phyloP scores from a whole-genome alignment of 176 grass and related monocot genomes.

The Chrysopogon serrulatus region DNA sequence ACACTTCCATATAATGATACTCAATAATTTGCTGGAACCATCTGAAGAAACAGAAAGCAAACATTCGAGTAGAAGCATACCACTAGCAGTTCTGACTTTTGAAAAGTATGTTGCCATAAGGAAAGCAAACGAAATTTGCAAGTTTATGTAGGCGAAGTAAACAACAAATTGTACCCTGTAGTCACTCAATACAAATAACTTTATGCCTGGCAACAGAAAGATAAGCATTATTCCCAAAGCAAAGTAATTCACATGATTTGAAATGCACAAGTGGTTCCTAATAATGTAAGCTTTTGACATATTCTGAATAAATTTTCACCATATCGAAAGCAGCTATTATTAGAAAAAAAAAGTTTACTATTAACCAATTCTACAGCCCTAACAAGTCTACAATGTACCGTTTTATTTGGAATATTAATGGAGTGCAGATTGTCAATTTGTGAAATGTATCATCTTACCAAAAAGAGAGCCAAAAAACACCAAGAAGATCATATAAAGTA shows the following conservation, averaged over 20 bases:
- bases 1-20: neutral
- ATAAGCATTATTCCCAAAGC: neutral
- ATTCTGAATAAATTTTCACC: neutral
- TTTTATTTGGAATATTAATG: slow-evolving; percentile 6
- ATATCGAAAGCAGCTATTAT: neutral
- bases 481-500: slow-evolving; percentile 64
- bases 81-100: slow-evolving; percentile 54
- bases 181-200: slow-evolving; percentile 52
- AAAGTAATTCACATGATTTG: neutral
- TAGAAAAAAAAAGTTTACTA: neutral
- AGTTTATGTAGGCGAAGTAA: slow-evolving; percentile 69
- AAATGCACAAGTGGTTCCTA: neutral
- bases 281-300: neutral
- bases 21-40: neutral
- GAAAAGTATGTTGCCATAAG: slow-evolving; percentile 53
- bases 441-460: slow-evolving; percentile 33
- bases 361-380: neutral
- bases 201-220: slow-evolving; percentile 48
- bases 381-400: neutral
- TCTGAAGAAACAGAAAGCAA: neutral
- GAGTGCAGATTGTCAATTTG: neutral
- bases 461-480: slow-evolving; percentile 52
- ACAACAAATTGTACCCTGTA: slow-evolving; percentile 57
- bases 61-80: slow-evolving; percentile 18
- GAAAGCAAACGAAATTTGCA: slow-evolving; percentile 74